Evolutionary conservation across 345 rosid genomes (phyloP).

Genomic region (Dipteronia sinensis): DNA sequence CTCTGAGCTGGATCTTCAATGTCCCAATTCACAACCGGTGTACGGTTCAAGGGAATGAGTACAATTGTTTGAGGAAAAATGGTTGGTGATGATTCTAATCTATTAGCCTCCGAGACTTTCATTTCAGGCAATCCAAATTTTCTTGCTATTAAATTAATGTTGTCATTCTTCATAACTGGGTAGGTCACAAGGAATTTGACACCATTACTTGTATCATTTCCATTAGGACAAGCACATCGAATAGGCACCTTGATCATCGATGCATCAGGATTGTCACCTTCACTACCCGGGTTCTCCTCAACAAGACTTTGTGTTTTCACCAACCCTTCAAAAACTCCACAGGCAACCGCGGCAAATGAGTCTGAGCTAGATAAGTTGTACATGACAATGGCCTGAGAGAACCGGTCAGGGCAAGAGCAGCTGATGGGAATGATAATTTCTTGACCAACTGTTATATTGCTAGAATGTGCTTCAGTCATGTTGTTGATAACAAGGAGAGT

Average conservation of each 20-base stretch:
- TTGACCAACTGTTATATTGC: slow-evolving; percentile 21
- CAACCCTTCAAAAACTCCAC: slow-evolving; percentile 39
- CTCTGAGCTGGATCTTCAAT: slow-evolving; percentile 15
- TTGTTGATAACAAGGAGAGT: slow-evolving; percentile 28
- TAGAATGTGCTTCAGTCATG: slow-evolving; percentile 25
- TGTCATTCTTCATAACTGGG: slow-evolving; percentile 32
- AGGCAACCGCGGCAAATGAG: slow-evolving; percentile 29
- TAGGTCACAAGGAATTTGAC: slow-evolving; percentile 38
- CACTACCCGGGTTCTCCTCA: slow-evolving; percentile 20
- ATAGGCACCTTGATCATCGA: slow-evolving; percentile 29
- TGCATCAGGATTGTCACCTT: slow-evolving; percentile 3
- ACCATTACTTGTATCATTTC: slow-evolving; percentile 21
- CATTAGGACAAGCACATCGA: slow-evolving; percentile 42
- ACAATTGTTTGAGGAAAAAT: slow-evolving; percentile 39
- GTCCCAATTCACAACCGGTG: slow-evolving; percentile 21
- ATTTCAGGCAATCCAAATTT: slow-evolving; percentile 26
- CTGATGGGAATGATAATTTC: slow-evolving; percentile 35
- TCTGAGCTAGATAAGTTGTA: slow-evolving; percentile 20
- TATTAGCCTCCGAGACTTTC: slow-evolving; percentile 29
- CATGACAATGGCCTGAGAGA: slow-evolving; percentile 25
- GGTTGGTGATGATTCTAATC: slow-evolving; percentile 1
- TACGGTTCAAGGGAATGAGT: slow-evolving; percentile 30
- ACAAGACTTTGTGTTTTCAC: slow-evolving; percentile 26
- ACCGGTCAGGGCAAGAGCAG: slow-evolving; percentile 25
- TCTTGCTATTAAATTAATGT: slow-evolving; percentile 18